phyloP scores from a whole-genome alignment of 2,329 filamentous ascomycete genomes.

The Pseudocercospora pini-densiflorae region DNA sequence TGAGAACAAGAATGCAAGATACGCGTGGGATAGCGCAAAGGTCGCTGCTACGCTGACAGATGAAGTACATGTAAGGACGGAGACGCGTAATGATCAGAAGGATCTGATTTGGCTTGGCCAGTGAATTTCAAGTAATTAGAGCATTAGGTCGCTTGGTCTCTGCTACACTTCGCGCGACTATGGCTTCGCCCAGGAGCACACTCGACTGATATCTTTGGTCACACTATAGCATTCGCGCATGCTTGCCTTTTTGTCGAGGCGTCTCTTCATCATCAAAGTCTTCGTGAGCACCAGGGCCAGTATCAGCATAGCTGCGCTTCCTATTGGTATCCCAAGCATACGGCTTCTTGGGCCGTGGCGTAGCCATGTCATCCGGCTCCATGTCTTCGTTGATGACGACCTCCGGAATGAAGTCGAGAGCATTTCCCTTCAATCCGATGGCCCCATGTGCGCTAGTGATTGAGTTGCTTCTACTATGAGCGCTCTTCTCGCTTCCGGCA shows the following conservation, averaged over 20 bases:
- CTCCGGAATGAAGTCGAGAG: constrained; percentile 5
- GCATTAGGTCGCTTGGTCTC: too few species aligned
- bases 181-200: too few species aligned
- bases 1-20: too few species aligned
- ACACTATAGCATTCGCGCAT: neutral
- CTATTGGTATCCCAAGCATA: constrained; percentile 10
- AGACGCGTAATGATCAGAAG: too few species aligned
- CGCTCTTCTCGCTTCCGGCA: constrained; percentile 3
- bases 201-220: neutral
- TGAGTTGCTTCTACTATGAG: constrained; percentile 25
- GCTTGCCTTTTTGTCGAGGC: constrained; percentile 24
- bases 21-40: too few species aligned
- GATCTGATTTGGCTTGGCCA: too few species aligned
- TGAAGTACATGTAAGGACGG: too few species aligned
- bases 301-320: constrained; percentile 31
- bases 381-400: constrained; percentile 12
- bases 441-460: constrained; percentile 14
- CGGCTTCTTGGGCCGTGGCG: constrained; percentile 24
- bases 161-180: too few species aligned
- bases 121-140: too few species aligned
- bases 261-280: constrained; percentile 26
- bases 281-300: constrained; percentile 19
- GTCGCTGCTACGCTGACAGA: too few species aligned
- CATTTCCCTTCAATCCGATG: constrained; percentile 2
- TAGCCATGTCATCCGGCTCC: constrained; percentile 29